Conservation (phyloP, 2,329 filamentous ascomycete species). For the Fusarium azukiicola region DNA sequence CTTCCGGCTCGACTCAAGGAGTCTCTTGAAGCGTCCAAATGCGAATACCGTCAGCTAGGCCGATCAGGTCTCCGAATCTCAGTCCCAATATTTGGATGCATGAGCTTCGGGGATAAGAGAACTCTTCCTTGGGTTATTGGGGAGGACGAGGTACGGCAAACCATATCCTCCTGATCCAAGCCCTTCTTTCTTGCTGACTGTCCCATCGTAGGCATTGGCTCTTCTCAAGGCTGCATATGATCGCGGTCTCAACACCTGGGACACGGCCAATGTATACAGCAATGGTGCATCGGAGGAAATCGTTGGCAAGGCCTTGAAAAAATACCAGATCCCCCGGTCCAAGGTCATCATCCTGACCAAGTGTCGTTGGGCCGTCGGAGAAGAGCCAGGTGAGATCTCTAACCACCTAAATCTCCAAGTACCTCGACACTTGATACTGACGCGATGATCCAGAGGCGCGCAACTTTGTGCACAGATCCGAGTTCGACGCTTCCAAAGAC, state of each 20-base stretch:
- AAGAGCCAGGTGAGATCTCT: slow-evolving; percentile 30
- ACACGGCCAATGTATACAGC: slow-evolving; percentile 44
- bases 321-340: slow-evolving; percentile 40
- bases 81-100: slow-evolving; percentile 38
- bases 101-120: slow-evolving; percentile 44
- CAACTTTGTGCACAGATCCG: slow-evolving; percentile 29
- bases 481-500: slow-evolving; percentile 43
- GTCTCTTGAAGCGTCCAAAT: slow-evolving; percentile 39
- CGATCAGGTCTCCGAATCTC: slow-evolving; percentile 39
- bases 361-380: slow-evolving; percentile 44
- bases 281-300: slow-evolving; percentile 42
- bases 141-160: slow-evolving; percentile 33
- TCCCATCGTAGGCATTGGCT: not conserved
- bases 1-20: slow-evolving; percentile 38
- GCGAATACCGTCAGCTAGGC: slow-evolving; percentile 43
- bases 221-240: slow-evolving; percentile 47
- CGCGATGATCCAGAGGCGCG: not conserved
- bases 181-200: not conserved
- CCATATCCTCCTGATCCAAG: accelerated
- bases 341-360: slow-evolving; percentile 44
- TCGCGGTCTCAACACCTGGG: slow-evolving; percentile 45
- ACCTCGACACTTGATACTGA: not conserved
- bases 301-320: slow-evolving; percentile 41
- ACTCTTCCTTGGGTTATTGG: slow-evolving; percentile 42
- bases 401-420: accelerated